A percentile compares a stretch with the other conserved stretches of the same genome.
Conservation (phyloP, 148 eudicot genomes). For the Fallopia convolvulus region DNA sequence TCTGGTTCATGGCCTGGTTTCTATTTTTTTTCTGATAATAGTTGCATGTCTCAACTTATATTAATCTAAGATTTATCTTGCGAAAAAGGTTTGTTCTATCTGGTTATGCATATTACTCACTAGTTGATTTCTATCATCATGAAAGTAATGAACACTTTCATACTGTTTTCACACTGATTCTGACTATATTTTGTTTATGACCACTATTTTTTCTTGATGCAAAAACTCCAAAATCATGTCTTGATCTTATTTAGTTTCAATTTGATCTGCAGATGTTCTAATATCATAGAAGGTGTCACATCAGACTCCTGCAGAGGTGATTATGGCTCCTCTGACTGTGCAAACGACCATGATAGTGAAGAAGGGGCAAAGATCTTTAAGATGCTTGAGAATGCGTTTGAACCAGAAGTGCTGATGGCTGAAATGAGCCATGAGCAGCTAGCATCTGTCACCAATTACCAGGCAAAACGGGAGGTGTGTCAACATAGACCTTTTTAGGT, state of each 20-base stretch:
- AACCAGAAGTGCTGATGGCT: conserved; percentile 90
- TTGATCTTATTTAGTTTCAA: not conserved
- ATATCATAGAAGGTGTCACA: conserved; percentile 48
- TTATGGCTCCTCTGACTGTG: conserved; percentile 14
- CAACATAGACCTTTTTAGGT: not conserved
- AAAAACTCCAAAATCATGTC: not conserved
- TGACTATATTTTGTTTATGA: not conserved
- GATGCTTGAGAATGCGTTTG: conserved; percentile 79
- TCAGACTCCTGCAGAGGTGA: conserved; percentile 54
- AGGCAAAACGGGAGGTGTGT: conserved; percentile 66
- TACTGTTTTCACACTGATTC: not conserved
- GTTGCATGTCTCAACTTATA: not conserved
- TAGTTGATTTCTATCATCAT: not conserved
- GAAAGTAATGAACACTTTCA: not conserved
- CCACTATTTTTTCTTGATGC: not conserved
- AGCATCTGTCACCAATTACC: conserved; percentile 48
- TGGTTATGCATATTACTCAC: not conserved
- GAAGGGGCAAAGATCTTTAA: conserved; percentile 80
- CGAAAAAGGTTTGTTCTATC: not conserved
- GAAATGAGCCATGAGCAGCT: conserved; percentile 83
- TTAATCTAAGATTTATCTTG: not conserved
- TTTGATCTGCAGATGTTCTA: conserved; percentile 47
- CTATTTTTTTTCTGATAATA: not conserved
- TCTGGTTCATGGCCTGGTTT: not conserved
- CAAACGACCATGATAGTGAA: conserved; percentile 44